A percentile compares a stretch with the other conserved stretches of the same genome.
Conservation (phyloP, 2,329 filamentous ascomycete species). For the Massarina eburnea region DNA sequence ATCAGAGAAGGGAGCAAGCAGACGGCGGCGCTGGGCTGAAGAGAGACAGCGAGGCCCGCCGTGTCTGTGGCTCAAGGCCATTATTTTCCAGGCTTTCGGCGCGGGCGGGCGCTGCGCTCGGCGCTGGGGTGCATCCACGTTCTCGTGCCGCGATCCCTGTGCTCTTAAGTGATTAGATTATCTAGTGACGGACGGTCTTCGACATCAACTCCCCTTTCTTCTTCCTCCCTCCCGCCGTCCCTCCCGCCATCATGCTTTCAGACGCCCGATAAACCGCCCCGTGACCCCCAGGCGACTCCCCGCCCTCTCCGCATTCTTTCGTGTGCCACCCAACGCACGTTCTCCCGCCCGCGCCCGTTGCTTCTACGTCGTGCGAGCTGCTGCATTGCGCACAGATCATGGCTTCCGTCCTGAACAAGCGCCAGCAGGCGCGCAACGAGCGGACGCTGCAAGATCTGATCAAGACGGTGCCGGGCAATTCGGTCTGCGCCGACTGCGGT, state of each 20-base stretch:
- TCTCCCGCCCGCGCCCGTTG: constrained; percentile 17
- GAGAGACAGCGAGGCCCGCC: too few relatives aligned
- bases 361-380: constrained; percentile 19
- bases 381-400: constrained; percentile 49
- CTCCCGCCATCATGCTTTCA: constrained; percentile 6
- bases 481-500: constrained; percentile 89
- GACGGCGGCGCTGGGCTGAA: too few relatives aligned
- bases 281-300: constrained; percentile 3
- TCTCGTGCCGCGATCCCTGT: constrained; percentile 1
- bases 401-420: constrained; percentile 82
- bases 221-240: constrained; percentile 1
- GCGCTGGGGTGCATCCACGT: too few relatives aligned
- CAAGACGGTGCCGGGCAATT: constrained; percentile 81
- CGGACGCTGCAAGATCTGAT: constrained; percentile 87
- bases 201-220: constrained; percentile 6
- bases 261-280: constrained; percentile 2
- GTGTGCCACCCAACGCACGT: constrained; percentile 19
- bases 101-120: too few relatives aligned
- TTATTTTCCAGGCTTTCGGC: too few relatives aligned
- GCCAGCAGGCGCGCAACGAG: constrained; percentile 97
- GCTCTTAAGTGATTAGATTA: not conserved
- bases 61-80: too few relatives aligned
- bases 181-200: constrained; percentile 4
- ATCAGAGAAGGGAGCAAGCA: too few relatives aligned
- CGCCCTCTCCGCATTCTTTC: constrained; percentile 2